Conservation (phyloP, 768 basidiomycete species). For the Amanita pseudoporphyria region DNA sequence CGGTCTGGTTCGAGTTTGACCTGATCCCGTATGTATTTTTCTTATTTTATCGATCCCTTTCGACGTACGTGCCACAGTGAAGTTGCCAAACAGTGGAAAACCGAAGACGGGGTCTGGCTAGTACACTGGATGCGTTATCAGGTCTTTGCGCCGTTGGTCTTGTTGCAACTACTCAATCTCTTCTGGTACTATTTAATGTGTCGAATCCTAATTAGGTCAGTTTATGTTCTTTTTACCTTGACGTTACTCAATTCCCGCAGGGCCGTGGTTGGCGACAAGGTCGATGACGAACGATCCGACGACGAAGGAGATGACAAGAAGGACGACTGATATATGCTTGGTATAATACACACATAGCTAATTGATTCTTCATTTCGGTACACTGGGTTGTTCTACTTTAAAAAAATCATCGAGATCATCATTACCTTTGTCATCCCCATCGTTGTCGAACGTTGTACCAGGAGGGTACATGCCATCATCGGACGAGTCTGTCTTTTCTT, state of each 20-base stretch:
- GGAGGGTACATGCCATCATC: constrained; percentile 19
- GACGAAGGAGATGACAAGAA: constrained; percentile 54
- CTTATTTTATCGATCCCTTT: not conserved
- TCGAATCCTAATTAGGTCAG: constrained; percentile 67
- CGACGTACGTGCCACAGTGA: constrained; percentile 27
- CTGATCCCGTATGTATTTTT: constrained; percentile 56
- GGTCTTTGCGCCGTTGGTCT: constrained; percentile 62
- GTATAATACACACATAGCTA: not conserved
- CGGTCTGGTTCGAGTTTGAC: constrained; percentile 73
- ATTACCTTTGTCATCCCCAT: not conserved
- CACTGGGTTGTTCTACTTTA: too few relatives aligned
- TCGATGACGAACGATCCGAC: constrained; percentile 74
- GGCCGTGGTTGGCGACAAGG: constrained; percentile 34
- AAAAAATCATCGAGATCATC: not conserved
- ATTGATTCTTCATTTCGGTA: too few relatives aligned
- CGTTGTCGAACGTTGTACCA: not conserved
- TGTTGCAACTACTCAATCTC: constrained; percentile 77
- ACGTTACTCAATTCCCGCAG: constrained; percentile 25
- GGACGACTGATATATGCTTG: constrained; percentile 20
- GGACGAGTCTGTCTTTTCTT: constrained; percentile 45
- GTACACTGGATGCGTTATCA: constrained; percentile 74
- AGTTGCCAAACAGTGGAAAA: constrained; percentile 45
- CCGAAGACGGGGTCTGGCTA: constrained; percentile 59
- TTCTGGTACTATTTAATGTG: constrained; percentile 91
- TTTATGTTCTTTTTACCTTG: not conserved